Conservation (phyloP, 768 basidiomycete species). For the Coprinellus micaceus region DNA sequence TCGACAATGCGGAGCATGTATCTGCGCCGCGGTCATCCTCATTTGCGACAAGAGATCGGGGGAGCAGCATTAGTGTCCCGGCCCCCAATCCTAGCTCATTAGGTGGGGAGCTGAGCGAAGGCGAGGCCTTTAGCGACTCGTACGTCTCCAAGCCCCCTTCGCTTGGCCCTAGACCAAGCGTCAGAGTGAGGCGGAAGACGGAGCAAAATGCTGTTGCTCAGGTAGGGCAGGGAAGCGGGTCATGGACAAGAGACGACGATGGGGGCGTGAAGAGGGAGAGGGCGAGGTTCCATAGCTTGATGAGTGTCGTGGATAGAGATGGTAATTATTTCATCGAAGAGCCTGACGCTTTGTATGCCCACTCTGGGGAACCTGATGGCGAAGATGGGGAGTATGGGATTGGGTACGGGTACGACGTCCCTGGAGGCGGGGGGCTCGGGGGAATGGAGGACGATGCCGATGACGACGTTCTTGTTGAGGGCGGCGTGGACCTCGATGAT, state of each 20-base stretch:
- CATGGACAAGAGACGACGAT: background rate
- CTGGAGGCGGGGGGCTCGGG: background rate
- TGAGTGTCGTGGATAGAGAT: conserved; percentile 25
- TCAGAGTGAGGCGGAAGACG: background rate
- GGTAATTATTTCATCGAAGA: conserved; percentile 21
- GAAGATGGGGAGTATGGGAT: background rate
- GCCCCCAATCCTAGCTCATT: too few species aligned
- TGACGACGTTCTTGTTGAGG: conserved; percentile 15
- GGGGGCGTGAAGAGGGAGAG: conserved; percentile 18
- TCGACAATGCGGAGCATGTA: background rate
- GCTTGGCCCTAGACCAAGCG: background rate
- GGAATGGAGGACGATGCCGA: conserved; percentile 13
- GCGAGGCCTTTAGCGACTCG: conserved; percentile 2
- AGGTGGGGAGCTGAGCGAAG: conserved; percentile 6
- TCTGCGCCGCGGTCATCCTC: background rate
- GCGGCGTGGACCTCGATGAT: background rate
- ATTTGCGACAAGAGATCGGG: background rate
- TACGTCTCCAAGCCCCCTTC: background rate
- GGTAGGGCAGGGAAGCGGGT: background rate
- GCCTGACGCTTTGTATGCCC: conserved; percentile 6
- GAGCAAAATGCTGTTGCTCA: background rate
- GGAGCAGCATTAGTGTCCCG: background rate
- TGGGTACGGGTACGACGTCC: background rate
- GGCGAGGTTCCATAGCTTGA: conserved; percentile 26
- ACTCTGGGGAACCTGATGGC: background rate